Percentiles rank a stretch among this genome's conserved stretches.
These are phyloP conservation scores for Rhinocladiella similis DNA, from an alignment of 2,329 filamentous ascomycete species.

Conservation along the genomic window DNA sequence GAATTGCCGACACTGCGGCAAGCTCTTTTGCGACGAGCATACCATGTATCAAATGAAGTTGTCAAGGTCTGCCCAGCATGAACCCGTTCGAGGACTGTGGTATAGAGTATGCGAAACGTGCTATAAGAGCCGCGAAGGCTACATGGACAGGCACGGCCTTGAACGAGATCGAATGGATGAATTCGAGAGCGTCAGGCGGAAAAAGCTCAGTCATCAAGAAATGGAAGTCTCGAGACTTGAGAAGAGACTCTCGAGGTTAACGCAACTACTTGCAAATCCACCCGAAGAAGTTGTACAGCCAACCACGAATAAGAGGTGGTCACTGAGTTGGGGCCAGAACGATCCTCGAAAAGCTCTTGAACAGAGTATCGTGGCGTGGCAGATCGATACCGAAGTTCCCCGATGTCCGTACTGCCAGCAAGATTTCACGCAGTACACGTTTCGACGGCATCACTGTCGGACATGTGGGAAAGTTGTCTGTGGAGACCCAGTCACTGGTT, in stretches of 20 bases:
- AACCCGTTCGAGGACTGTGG: slow-evolving; percentile 88
- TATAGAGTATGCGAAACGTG: slow-evolving; percentile 98
- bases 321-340: slow-evolving; percentile 63
- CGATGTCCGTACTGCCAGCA: slow-evolving; percentile 95
- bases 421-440: slow-evolving; percentile 90
- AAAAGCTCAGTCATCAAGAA: slow-evolving; percentile 78
- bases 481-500: slow-evolving; percentile 78
- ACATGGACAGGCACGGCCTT: slow-evolving; percentile 81
- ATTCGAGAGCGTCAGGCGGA: slow-evolving; percentile 71
- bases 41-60: slow-evolving; percentile 99
- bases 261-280: slow-evolving; percentile 75
- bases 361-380: slow-evolving; percentile 91
- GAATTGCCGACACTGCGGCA: slow-evolving; percentile 91
- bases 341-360: slow-evolving; percentile 79
- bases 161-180: slow-evolving; percentile 69
- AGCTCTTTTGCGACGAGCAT: slow-evolving; percentile 93
- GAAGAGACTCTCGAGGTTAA: slow-evolving; percentile 87
- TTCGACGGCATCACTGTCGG: slow-evolving; percentile 89
- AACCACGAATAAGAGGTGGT: slow-evolving; percentile 46
- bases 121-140: slow-evolving; percentile 93
- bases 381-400: slow-evolving; percentile 78
- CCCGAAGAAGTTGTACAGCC: slow-evolving; percentile 61
- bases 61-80: slow-evolving; percentile 82
- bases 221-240: slow-evolving; percentile 88
- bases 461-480: slow-evolving; percentile 93